Evolutionary conservation across 2,329 filamentous ascomycete genomes (phyloP).

Genomic region (Fusarium sororula): DNA sequence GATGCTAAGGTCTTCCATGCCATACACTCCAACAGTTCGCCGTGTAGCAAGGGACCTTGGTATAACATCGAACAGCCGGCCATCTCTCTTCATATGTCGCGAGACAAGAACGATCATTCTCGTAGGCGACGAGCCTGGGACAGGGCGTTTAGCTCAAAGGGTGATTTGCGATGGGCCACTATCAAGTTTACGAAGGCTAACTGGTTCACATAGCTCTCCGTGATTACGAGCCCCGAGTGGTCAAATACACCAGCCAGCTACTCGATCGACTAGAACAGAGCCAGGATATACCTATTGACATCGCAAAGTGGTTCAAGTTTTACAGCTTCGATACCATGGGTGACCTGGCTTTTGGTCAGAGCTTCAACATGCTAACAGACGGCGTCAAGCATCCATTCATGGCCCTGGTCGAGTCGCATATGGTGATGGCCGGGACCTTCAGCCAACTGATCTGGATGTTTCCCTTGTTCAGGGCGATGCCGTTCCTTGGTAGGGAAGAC

Average conservation of each 20-base stretch:
- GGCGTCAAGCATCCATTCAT: not conserved
- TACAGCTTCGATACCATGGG: not conserved
- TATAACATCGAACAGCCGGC: not conserved
- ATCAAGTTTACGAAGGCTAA: accelerated
- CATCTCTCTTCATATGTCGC: not conserved
- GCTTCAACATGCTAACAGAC: not conserved
- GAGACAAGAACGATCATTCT: not conserved
- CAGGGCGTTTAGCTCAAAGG: not conserved
- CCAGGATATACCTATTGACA: accelerated
- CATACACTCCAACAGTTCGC: not conserved
- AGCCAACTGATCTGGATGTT: not conserved
- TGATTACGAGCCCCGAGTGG: not conserved
- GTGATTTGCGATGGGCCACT: accelerated
- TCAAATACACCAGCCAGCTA: not conserved
- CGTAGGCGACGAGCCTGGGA: not conserved
- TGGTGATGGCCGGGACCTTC: not conserved
- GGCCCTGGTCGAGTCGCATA: not conserved
- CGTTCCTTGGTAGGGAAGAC: not conserved
- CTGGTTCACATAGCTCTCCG: not conserved
- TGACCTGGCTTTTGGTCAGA: not conserved
- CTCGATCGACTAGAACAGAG: not conserved
- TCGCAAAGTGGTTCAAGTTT: not conserved
- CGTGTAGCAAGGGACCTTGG: not conserved
- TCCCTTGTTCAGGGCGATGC: not conserved
- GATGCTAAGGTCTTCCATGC: not conserved